A percentile compares a stretch with the other conserved stretches of the same genome.
Evolutionary conservation across 495 filamentous ascomycete species (phyloP).

Genomic region (Daldinia vernicosa): DNA sequence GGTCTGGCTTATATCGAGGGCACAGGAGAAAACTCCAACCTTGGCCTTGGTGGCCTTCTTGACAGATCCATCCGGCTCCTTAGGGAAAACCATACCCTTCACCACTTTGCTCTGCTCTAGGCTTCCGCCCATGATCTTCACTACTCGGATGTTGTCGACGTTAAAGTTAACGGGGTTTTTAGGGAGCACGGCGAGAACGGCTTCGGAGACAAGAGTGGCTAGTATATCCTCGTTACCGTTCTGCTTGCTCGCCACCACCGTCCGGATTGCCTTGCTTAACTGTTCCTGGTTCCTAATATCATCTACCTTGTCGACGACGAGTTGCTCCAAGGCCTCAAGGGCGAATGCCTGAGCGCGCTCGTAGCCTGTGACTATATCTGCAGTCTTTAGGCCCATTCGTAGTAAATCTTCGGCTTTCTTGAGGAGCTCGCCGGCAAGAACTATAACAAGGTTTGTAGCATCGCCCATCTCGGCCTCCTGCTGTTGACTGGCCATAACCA

Average conservation of each 20-base stretch:
- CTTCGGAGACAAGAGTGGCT: slow-evolving; percentile 87
- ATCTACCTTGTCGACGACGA: slow-evolving; percentile 89
- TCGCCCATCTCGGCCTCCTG: slow-evolving; percentile 99
- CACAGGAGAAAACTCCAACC: slow-evolving; percentile 95
- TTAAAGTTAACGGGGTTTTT: slow-evolving; percentile 99
- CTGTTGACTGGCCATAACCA: slow-evolving; percentile 99
- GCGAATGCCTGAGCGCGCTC: slow-evolving; percentile 93
- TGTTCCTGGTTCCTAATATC: slow-evolving; percentile 81
- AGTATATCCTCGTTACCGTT: slow-evolving; percentile 89
- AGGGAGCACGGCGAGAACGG: slow-evolving; percentile 90
- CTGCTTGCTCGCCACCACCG: slow-evolving; percentile 96
- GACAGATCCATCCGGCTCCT: slow-evolving; percentile 87
- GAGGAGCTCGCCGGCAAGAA: slow-evolving; percentile 93
- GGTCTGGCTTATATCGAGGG: slow-evolving; percentile 94
- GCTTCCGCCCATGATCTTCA: slow-evolving; percentile 99
- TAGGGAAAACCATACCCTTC: slow-evolving; percentile 97
- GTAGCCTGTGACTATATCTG: slow-evolving; percentile 94
- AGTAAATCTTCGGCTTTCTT: slow-evolving; percentile 97
- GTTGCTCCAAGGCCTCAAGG: slow-evolving; percentile 82
- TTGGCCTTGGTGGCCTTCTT: slow-evolving; percentile 93
- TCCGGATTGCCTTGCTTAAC: slow-evolving; percentile 93
- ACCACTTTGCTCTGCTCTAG: slow-evolving; percentile 93
- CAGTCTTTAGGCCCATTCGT: slow-evolving; percentile 94
- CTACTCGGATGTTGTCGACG: slow-evolving; percentile 98
- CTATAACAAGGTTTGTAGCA: slow-evolving; percentile 96